These are phyloP conservation scores for Fibroporia radiculosa DNA, from an alignment of 768 basidiomycete genomes.

Conservation along the genomic window DNA sequence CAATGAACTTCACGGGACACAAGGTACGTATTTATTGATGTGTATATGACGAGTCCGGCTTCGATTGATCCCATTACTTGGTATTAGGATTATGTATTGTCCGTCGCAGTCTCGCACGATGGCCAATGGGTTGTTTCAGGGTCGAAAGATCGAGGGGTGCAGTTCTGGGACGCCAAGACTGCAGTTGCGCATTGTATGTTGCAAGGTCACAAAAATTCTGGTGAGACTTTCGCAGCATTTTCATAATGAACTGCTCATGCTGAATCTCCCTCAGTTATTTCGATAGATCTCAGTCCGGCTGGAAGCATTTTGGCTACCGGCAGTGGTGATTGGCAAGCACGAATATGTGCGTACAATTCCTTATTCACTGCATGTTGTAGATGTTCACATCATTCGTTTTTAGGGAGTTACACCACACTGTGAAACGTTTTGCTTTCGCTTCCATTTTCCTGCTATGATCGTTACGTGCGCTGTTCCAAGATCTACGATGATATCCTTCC, in stretches of 20 bases:
- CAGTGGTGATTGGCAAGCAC: conserved; percentile 63
- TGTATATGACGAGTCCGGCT: background rate
- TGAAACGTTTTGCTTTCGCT: background rate
- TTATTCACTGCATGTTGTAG: background rate
- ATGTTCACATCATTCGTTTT: background rate
- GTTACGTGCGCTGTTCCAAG: background rate
- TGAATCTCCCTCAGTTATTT: conserved; percentile 56
- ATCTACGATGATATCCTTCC: background rate
- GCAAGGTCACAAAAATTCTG: conserved; percentile 71
- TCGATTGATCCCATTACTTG: conserved; percentile 3
- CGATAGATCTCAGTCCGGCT: conserved; percentile 58
- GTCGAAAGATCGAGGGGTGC: conserved; percentile 91
- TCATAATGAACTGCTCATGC: no score
- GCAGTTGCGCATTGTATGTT: conserved; percentile 88
- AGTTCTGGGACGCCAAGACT: conserved; percentile 81
- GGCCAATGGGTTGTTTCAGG: conserved; percentile 94
- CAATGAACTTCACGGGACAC: conserved; percentile 85
- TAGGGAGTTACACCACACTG: conserved; percentile 20
- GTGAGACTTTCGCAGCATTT: no score
- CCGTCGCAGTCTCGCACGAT: conserved; percentile 81
- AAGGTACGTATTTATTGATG: conserved; percentile 39
- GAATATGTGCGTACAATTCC: conserved; percentile 47
- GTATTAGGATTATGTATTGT: conserved; percentile 60
- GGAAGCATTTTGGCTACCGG: conserved; percentile 61
- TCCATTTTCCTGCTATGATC: background rate